Evolutionary conservation across 371 early-diverging fungal genomes (phyloP).

Genomic region (Dinochytrium kinnereticum): DNA sequence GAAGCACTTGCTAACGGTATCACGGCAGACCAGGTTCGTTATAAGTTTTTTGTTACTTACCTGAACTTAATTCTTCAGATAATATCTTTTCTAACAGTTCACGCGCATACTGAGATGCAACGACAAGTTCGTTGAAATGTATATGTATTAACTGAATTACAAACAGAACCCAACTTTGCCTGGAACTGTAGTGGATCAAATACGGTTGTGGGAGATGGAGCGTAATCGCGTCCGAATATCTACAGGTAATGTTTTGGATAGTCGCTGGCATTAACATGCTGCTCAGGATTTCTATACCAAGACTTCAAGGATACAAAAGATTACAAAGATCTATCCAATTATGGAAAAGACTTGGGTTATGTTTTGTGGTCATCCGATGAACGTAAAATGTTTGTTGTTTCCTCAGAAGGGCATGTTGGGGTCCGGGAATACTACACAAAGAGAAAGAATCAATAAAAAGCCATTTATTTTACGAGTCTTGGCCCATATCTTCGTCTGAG

Average conservation of each 20-base stretch:
- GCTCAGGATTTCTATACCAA: slow-evolving; percentile 80
- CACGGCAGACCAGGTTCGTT: slow-evolving; percentile 86
- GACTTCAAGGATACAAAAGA: slow-evolving; percentile 79
- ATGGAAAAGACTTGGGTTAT: slow-evolving; percentile 79
- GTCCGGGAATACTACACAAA: slow-evolving; percentile 34
- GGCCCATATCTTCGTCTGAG: slow-evolving; percentile 29
- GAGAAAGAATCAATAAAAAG: neutral
- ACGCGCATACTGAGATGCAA: slow-evolving; percentile 93
- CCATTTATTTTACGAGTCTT: neutral
- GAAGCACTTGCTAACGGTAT: slow-evolving; percentile 93
- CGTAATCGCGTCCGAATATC: slow-evolving; percentile 74
- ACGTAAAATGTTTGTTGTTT: slow-evolving; percentile 40
- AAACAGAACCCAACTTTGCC: slow-evolving; percentile 82
- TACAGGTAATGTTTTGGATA: slow-evolving; percentile 17
- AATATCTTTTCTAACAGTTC: slow-evolving; percentile 82
- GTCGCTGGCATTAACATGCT: neutral
- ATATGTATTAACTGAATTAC: neutral
- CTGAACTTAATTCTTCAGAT: slow-evolving; percentile 59
- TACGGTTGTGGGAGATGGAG: slow-evolving; percentile 97
- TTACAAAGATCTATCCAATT: slow-evolving; percentile 74
- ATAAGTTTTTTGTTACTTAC: slow-evolving; percentile 8
- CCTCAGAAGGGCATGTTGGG: slow-evolving; percentile 44
- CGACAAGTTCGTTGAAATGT: slow-evolving; percentile 54
- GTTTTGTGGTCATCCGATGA: slow-evolving; percentile 68
- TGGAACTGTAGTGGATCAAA: slow-evolving; percentile 94